phyloP scores from a whole-genome alignment of 2,329 filamentous ascomycete species.

The Aureobasidium vineae region DNA sequence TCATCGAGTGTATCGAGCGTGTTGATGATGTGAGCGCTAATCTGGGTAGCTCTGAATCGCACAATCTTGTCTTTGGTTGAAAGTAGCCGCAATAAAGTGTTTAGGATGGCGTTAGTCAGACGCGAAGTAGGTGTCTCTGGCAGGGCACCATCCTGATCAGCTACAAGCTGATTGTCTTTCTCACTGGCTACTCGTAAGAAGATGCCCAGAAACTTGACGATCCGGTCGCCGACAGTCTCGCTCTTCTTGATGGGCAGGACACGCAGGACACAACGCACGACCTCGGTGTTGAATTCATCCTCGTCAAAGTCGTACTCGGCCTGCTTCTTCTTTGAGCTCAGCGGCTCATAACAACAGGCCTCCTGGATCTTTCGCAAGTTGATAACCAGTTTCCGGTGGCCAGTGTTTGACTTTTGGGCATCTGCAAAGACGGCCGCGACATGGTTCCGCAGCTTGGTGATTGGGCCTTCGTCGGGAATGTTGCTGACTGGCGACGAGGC shows the following conservation, averaged over 20 bases:
- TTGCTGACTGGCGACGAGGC: slow-evolving; percentile 39
- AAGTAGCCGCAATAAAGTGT: slow-evolving; percentile 71
- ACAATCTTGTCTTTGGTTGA: slow-evolving; percentile 89
- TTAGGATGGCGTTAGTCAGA: slow-evolving; percentile 71
- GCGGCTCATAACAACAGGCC: slow-evolving; percentile 63
- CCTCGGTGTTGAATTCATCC: slow-evolving; percentile 81
- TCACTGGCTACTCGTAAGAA: slow-evolving; percentile 71
- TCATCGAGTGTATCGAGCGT: slow-evolving; percentile 90
- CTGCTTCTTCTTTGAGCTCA: slow-evolving; percentile 52
- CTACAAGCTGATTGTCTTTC: slow-evolving; percentile 65
- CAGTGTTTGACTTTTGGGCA: slow-evolving; percentile 81
- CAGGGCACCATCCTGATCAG: slow-evolving; percentile 64
- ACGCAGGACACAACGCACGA: slow-evolving; percentile 76
- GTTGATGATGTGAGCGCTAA: slow-evolving; percentile 88
- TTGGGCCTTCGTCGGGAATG: slow-evolving; percentile 69
- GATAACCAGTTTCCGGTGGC: slow-evolving; percentile 85
- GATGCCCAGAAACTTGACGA: slow-evolving; percentile 80
- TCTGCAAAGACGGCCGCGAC: slow-evolving; percentile 61
- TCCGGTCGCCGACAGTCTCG: slow-evolving; percentile 80
- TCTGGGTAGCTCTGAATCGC: slow-evolving; percentile 83
- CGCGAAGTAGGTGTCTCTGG: slow-evolving; percentile 82
- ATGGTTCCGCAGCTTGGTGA: slow-evolving; percentile 69
- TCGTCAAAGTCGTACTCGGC: slow-evolving; percentile 70
- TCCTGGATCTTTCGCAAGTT: slow-evolving; percentile 89
- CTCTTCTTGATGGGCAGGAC: slow-evolving; percentile 88